These are phyloP conservation scores for Mycena crocata DNA, from an alignment of 768 basidiomycete genomes.

Conservation along the genomic window DNA sequence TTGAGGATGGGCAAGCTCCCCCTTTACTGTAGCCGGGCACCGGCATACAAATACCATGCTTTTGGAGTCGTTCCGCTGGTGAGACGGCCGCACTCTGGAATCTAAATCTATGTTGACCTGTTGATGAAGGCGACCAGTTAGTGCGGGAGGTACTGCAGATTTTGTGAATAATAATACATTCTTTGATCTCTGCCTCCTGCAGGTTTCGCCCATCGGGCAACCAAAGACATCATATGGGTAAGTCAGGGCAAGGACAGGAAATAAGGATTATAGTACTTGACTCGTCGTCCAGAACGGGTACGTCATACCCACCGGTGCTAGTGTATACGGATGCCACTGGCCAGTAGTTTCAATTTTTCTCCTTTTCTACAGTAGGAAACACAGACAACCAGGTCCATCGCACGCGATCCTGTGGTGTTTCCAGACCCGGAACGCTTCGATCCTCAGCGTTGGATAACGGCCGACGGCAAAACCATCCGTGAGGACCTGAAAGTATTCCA, in stretches of 20 bases:
- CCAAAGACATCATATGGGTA: conserved; percentile 74
- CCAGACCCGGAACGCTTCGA: too few relatives aligned
- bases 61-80: conserved; percentile 62
- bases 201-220: conserved; percentile 74
- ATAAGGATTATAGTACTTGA: neutral
- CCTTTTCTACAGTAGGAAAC: neutral
- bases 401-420: too few relatives aligned
- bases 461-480: conserved; percentile 54
- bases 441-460: conserved; percentile 49
- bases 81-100: neutral
- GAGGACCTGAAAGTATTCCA: conserved; percentile 64
- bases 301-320: conserved; percentile 66
- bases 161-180: too few relatives aligned
- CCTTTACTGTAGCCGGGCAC: too few relatives aligned
- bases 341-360: conserved; percentile 40
- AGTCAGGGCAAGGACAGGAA: conserved; percentile 21
- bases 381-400: neutral
- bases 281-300: conserved; percentile 51
- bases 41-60: too few relatives aligned
- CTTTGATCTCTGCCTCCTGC: neutral
- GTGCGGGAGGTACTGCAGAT: conserved; percentile 53
- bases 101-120: neutral
- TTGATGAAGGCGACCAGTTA: conserved; percentile 54
- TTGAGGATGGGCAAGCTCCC: too few relatives aligned
- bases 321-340: conserved; percentile 73